Conservation (phyloP, 208 protist species). For the Trypanosoma avium region DNA sequence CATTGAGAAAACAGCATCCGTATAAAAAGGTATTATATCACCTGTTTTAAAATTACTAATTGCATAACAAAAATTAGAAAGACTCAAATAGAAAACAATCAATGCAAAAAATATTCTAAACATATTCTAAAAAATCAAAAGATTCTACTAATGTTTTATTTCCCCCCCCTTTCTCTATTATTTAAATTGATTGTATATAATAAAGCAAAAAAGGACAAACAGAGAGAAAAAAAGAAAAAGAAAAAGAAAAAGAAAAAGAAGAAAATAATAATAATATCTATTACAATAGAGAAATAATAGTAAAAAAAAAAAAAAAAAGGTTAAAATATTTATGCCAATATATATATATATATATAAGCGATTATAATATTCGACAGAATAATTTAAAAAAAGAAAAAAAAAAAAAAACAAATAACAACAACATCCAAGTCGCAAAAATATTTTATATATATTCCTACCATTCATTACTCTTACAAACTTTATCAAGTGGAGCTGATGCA, state of each 20-base stretch:
- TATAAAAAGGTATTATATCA: not conserved
- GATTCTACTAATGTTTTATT: no score
- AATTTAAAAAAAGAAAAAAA: not conserved
- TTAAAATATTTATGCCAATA: no score
- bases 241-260: not conserved
- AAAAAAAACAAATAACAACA: not conserved
- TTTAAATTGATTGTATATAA: not conserved
- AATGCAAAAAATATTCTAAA: not conserved
- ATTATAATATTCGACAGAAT: not conserved
- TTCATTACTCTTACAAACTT: conserved; percentile 53
- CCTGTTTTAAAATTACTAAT: not conserved
- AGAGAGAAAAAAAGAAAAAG: not conserved
- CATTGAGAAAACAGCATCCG: not conserved
- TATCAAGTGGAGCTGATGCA: conserved; percentile 49
- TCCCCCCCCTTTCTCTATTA: no score
- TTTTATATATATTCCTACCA: conserved; percentile 32
- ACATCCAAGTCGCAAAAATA: not conserved
- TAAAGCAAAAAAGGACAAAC: not conserved
- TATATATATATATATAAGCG: not conserved
- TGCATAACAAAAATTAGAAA: not conserved
- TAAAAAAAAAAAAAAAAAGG: no score
- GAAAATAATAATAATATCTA: not conserved
- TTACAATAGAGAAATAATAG: not conserved
- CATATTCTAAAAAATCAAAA: not conserved
- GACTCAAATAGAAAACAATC: not conserved